phyloP scores from a whole-genome alignment of 2,329 filamentous ascomycete genomes.

The Clonostachys rhizophaga region DNA sequence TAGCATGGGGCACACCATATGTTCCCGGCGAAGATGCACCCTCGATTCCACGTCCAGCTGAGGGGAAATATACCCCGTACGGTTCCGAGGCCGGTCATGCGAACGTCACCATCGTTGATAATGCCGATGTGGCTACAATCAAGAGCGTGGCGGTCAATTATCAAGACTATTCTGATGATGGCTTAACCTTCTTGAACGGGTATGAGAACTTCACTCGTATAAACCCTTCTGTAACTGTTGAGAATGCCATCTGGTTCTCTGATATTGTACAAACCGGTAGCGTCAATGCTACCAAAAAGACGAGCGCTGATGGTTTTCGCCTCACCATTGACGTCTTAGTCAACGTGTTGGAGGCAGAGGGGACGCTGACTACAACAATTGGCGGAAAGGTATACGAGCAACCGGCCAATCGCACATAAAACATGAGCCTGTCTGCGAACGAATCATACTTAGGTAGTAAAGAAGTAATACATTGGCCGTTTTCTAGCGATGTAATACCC shows the following conservation, averaged over 20 bases:
- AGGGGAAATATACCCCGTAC: neutral
- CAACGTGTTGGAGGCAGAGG: neutral
- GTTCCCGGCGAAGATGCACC: neutral
- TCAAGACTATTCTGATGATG: neutral
- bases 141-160: neutral
- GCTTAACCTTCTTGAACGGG: neutral
- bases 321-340: neutral
- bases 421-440: too few species aligned
- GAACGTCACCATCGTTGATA: neutral
- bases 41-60: neutral
- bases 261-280: neutral
- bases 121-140: neutral
- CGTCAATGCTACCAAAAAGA: neutral
- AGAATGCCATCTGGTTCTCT: neutral
- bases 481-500: too few species aligned
- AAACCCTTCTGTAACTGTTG: neutral
- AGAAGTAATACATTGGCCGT: too few species aligned
- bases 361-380: neutral
- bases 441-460: too few species aligned
- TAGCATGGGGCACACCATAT: neutral
- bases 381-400: neutral
- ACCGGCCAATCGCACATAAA: neutral
- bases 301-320: neutral
- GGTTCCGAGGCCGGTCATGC: neutral
- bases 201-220: neutral